phyloP scores from a whole-genome alignment of 352 stramenopile species.

The Globisporangium nodosum region DNA sequence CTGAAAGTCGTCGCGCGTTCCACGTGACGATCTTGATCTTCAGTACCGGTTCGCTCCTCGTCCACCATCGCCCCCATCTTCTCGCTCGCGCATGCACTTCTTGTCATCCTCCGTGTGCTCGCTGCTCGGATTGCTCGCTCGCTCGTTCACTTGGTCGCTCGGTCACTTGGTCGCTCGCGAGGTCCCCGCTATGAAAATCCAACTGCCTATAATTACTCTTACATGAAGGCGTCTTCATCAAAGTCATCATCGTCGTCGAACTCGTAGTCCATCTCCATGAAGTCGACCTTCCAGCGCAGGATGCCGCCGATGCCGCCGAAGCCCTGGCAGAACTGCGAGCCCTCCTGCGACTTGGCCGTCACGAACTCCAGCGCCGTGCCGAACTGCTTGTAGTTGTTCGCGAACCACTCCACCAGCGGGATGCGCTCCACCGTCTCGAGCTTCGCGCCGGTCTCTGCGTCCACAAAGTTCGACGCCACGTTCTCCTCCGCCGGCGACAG shows the following conservation, averaged over 20 bases:
- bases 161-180: background rate
- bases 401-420: constrained; percentile 98
- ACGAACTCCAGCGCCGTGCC: constrained; percentile 98
- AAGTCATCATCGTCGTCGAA: constrained; percentile 89
- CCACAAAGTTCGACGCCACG: constrained; percentile 95
- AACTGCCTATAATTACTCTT: constrained; percentile 63
- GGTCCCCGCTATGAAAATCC: constrained; percentile 2
- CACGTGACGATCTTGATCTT: background rate
- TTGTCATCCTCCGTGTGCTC: background rate
- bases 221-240: constrained; percentile 83
- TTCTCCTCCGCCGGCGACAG: constrained; percentile 85
- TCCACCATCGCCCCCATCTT: background rate
- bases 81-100: background rate
- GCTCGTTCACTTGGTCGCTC: background rate
- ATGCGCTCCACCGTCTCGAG: constrained; percentile 96
- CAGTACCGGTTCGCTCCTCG: background rate
- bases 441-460: constrained; percentile 93
- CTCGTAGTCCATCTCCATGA: constrained; percentile 96
- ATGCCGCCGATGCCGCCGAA: constrained; percentile 99
- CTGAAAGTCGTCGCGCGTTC: background rate
- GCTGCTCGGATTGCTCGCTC: background rate
- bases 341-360: constrained; percentile 97
- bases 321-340: constrained; percentile 99
- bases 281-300: constrained; percentile 98
- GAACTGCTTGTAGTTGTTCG: constrained; percentile 99